Conservation (phyloP, 192 early-diverging fungal genomes). For the Thoreauomyces humboldtii region DNA sequence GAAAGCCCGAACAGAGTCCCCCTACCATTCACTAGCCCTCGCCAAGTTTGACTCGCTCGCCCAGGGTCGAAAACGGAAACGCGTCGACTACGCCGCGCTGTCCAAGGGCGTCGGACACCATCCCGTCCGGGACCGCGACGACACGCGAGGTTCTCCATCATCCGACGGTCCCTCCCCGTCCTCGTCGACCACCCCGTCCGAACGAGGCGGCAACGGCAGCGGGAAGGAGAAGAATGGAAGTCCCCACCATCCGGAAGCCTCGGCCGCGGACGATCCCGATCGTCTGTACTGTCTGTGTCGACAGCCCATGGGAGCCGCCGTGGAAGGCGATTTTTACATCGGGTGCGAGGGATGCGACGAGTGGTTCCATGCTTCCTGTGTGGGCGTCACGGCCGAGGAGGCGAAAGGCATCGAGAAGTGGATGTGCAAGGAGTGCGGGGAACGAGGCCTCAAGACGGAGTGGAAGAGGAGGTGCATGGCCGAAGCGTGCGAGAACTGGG, state of each 20-base stretch:
- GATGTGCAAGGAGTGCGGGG: slow-evolving; percentile 31
- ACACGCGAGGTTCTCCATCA: too few species aligned
- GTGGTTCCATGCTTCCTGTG: slow-evolving; percentile 45
- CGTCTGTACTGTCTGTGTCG: slow-evolving; percentile 30
- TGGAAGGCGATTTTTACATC: slow-evolving; percentile 35
- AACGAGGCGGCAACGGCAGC: too few species aligned
- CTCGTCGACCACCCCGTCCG: background rate
- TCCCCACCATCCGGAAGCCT: background rate
- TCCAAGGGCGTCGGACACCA: background rate
- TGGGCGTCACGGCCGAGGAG: slow-evolving; percentile 25
- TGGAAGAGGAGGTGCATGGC: slow-evolving; percentile 26
- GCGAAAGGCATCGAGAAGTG: slow-evolving; percentile 29
- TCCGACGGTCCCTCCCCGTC: too few species aligned
- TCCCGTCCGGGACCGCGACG: background rate
- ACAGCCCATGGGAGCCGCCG: slow-evolving; percentile 5
- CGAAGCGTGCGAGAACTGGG: slow-evolving; percentile 7
- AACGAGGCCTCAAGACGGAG: background rate
- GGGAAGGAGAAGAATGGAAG: too few species aligned
- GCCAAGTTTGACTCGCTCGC: background rate
- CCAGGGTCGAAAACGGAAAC: slow-evolving; percentile 13
- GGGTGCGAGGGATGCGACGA: slow-evolving; percentile 40
- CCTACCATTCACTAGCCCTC: background rate
- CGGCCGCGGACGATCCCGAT: background rate
- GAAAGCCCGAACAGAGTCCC: background rate
- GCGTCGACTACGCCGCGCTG: slow-evolving; percentile 21